These are phyloP conservation scores for Fusarium neocosmosporiellum DNA, from an alignment of 2,329 filamentous ascomycete species.

Conservation along the genomic window DNA sequence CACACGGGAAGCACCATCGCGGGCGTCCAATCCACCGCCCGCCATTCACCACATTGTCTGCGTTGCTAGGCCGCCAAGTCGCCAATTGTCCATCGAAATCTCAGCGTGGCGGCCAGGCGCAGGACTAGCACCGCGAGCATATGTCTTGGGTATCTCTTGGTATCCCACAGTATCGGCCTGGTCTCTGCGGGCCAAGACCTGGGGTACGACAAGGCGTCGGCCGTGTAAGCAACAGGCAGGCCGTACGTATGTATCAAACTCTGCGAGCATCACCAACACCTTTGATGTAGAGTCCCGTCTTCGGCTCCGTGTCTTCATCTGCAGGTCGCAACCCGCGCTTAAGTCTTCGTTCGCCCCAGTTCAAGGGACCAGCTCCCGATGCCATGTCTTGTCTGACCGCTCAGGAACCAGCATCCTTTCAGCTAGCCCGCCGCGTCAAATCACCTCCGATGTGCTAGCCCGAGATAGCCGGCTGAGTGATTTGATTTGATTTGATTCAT, in stretches of 20 bases:
- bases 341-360: neutral
- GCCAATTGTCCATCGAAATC: neutral
- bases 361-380: neutral
- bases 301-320: slow-evolving; percentile 17
- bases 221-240: slow-evolving; percentile 11
- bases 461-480: slow-evolving; percentile 33
- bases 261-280: neutral
- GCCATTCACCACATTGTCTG: neutral
- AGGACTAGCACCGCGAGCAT: neutral
- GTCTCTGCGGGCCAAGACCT: slow-evolving; percentile 36
- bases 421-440: slow-evolving; percentile 1
- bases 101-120: slow-evolving; percentile 1
- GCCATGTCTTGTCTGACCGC: neutral
- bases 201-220: slow-evolving; percentile 30
- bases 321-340: slow-evolving; percentile 16
- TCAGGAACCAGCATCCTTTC: slow-evolving; percentile 1
- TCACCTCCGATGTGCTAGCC: slow-evolving; percentile 2
- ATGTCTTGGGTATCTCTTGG: slow-evolving; percentile 10
- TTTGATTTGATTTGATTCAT: slow-evolving; percentile 3
- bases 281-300: slow-evolving; percentile 1
- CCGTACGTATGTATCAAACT: slow-evolving; percentile 1
- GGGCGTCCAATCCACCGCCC: slow-evolving; percentile 1
- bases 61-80: slow-evolving; percentile 2
- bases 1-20: neutral
- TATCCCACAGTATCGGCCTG: slow-evolving; percentile 14